These are phyloP conservation scores for Solanum appendiculatum DNA, from an alignment of 257 asterid genomes.

Conservation along the genomic window DNA sequence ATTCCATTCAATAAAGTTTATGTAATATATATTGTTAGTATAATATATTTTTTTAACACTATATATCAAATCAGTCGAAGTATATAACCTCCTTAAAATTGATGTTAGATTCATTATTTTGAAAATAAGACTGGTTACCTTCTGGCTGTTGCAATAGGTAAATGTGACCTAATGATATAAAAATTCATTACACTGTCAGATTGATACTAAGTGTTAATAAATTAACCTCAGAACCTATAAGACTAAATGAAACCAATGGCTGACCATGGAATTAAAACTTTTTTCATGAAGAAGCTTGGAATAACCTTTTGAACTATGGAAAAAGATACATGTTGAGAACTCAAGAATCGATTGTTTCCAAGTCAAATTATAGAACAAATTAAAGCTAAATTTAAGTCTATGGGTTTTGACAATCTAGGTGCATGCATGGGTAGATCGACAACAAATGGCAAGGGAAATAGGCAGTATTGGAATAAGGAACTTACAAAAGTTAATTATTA, in stretches of 20 bases:
- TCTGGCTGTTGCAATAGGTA: neutral
- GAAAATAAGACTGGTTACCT: neutral
- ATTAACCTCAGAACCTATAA: neutral
- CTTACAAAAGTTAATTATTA: neutral
- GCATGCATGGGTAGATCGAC: slow-evolving; percentile 2
- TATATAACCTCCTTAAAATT: neutral
- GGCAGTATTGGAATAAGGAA: neutral
- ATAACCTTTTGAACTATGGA: neutral
- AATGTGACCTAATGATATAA: neutral
- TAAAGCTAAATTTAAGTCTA: neutral
- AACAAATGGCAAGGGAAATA: neutral
- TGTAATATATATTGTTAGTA: neutral
- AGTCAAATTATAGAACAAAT: slow-evolving; percentile 10
- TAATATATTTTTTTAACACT: neutral
- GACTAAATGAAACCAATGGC: neutral
- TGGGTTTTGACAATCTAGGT: neutral
- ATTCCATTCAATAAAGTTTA: neutral
- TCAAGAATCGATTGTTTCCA: neutral
- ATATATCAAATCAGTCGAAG: neutral
- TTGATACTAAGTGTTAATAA: neutral
- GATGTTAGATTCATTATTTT: neutral
- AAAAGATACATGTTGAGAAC: neutral
- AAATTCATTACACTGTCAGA: neutral
- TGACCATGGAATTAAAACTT: neutral
- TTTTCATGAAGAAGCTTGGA: slow-evolving; percentile 16